These are phyloP conservation scores for Nicotiana knightiana DNA, from an alignment of 257 asterid species.

Conservation along the genomic window DNA sequence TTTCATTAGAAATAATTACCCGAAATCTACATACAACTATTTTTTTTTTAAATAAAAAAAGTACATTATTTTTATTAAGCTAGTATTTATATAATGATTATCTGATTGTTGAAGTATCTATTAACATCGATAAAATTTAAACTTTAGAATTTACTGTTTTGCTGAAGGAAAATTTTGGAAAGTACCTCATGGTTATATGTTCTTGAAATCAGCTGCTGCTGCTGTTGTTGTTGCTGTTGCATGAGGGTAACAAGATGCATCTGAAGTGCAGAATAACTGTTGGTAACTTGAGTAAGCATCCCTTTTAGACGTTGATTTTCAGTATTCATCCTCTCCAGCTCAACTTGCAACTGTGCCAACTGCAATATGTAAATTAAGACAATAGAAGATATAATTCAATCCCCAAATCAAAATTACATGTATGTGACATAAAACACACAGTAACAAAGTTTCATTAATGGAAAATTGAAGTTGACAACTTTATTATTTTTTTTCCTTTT, in stretches of 20 bases:
- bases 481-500: not conserved
- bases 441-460: not conserved
- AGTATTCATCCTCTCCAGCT: conserved; percentile 55
- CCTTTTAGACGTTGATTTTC: conserved; percentile 75
- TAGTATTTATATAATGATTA: too few species aligned
- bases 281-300: conserved; percentile 64
- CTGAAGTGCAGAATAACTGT: conserved; percentile 55
- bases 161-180: not conserved
- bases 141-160: not conserved
- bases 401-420: not conserved
- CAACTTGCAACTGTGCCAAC: conserved; percentile 61
- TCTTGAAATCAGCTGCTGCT: conserved; percentile 19
- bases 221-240: conserved; percentile 18
- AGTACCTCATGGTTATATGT: conserved; percentile 24
- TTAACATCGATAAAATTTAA: not conserved
- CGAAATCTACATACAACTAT: not conserved
- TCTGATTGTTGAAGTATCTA: not conserved
- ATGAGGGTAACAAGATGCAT: conserved; percentile 52
- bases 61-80: too few species aligned
- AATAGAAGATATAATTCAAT: not conserved
- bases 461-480: not conserved
- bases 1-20: too few species aligned
- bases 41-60: too few species aligned
- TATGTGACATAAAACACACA: not conserved
- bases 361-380: not conserved